These are phyloP conservation scores for Backusella parvicylindrica DNA, from an alignment of 192 early-diverging fungal genomes.

Conservation along the genomic window DNA sequence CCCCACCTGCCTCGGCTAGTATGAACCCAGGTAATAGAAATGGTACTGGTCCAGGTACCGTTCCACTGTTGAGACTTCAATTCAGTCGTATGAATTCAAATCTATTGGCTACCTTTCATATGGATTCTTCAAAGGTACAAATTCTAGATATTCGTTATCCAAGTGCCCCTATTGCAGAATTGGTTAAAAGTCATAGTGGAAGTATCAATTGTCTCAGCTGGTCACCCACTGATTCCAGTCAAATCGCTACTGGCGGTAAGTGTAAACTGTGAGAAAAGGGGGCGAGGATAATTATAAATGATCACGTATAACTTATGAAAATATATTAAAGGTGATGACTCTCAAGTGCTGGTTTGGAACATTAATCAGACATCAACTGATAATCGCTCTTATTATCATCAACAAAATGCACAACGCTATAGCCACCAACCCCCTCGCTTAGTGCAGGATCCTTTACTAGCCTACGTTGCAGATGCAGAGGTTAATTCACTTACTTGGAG, in stretches of 20 bases:
- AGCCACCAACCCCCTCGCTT: conserved; percentile 27
- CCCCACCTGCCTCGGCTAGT: conserved; percentile 40
- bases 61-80: conserved; percentile 73
- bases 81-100: conserved; percentile 92
- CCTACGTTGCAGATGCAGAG: conserved; percentile 70
- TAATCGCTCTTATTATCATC: conserved; percentile 37
- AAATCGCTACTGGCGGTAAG: conserved; percentile 85
- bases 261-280: neutral
- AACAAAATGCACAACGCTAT: conserved; percentile 13
- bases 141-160: conserved; percentile 93
- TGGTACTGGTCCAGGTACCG: conserved; percentile 29
- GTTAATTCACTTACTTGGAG: conserved; percentile 89
- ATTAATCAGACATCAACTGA: conserved; percentile 39
- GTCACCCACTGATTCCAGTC: conserved; percentile 76
- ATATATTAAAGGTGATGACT: conserved; percentile 70
- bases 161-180: conserved; percentile 78
- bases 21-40: neutral
- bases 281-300: no score
- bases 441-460: conserved; percentile 61
- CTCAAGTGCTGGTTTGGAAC: conserved; percentile 92
- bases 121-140: conserved; percentile 76
- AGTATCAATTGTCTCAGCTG: conserved; percentile 84
- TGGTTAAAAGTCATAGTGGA: conserved; percentile 67
- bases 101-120: conserved; percentile 89
- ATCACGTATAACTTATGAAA: neutral